Evolutionary conservation across 768 basidiomycete genomes (phyloP).

Genomic region (Ramaria sp.): DNA sequence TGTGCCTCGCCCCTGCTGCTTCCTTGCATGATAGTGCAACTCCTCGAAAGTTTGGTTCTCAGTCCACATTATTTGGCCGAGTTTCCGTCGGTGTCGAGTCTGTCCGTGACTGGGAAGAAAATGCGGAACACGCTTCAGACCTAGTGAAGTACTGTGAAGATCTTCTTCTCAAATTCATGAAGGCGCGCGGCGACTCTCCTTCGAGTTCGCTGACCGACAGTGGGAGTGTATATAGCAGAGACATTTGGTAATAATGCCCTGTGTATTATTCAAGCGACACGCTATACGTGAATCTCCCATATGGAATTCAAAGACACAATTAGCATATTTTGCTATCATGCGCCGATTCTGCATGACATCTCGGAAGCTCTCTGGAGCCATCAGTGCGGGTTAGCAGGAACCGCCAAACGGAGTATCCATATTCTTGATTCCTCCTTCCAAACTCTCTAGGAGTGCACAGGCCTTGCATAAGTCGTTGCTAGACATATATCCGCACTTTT

Average conservation of each 20-base stretch:
- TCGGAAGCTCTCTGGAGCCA: not conserved
- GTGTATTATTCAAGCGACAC: too few relatives aligned
- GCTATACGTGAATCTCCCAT: too few relatives aligned
- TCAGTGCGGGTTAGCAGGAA: not conserved
- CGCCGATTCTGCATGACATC: too few relatives aligned
- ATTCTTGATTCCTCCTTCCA: slow-evolving; percentile 68
- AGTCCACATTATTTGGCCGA: slow-evolving; percentile 45
- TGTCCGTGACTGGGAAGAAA: slow-evolving; percentile 40
- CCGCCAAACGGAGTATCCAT: slow-evolving; percentile 18
- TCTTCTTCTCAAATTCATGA: slow-evolving; percentile 30
- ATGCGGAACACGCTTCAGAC: slow-evolving; percentile 33
- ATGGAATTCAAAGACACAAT: too few relatives aligned
- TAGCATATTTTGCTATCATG: too few relatives aligned
- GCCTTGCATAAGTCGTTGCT: slow-evolving; percentile 97
- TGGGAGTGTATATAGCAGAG: not conserved
- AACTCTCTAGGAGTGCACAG: slow-evolving; percentile 79
- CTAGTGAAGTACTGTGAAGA: slow-evolving; percentile 46
- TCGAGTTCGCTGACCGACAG: not conserved
- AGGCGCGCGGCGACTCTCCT: not conserved
- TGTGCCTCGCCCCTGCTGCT: slow-evolving; percentile 42
- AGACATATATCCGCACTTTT: slow-evolving; percentile 90
- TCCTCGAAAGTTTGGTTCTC: slow-evolving; percentile 43
- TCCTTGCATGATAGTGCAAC: slow-evolving; percentile 12
- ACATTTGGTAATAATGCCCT: too few relatives aligned
- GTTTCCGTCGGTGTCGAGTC: slow-evolving; percentile 38